A percentile compares a stretch with the other conserved stretches of the same genome.
Conservation (phyloP, 345 rosid genomes). For the Hirschfeldia incana region DNA sequence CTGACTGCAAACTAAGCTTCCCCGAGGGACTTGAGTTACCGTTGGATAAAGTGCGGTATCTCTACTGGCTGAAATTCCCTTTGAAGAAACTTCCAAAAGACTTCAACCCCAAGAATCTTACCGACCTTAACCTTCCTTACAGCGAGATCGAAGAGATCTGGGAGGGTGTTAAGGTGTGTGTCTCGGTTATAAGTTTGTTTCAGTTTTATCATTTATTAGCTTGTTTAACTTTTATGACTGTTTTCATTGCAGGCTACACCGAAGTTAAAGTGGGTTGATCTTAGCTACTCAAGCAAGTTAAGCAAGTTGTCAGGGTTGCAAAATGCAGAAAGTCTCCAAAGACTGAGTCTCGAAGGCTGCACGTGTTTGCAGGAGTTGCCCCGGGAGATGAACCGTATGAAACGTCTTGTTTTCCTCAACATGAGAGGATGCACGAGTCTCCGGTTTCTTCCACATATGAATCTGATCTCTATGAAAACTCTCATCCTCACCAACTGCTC, state of each 20-base stretch:
- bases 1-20: neutral
- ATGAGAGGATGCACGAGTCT: conserved; percentile 35
- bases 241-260: conserved; percentile 24
- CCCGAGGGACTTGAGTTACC: conserved; percentile 12
- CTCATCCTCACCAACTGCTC: conserved; percentile 35
- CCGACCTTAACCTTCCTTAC: conserved; percentile 16
- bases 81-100: conserved; percentile 22
- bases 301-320: conserved; percentile 22
- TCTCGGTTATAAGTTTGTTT: neutral
- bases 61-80: conserved; percentile 37
- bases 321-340: conserved; percentile 30
- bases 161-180: conserved; percentile 33
- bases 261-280: conserved; percentile 36
- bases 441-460: neutral
- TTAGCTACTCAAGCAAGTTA: conserved; percentile 26
- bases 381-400: neutral
- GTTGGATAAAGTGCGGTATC: conserved; percentile 10
- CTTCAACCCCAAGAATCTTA: conserved; percentile 28
- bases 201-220: neutral
- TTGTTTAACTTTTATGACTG: neutral
- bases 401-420: conserved; percentile 19
- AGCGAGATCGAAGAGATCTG: conserved; percentile 37
- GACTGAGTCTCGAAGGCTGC: conserved; percentile 34
- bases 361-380: conserved; percentile 9
- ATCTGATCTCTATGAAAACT: conserved; percentile 15